These are phyloP conservation scores for Tilletia walkeri DNA, from an alignment of 1,284 basidiomycete genomes.

Conservation along the genomic window DNA sequence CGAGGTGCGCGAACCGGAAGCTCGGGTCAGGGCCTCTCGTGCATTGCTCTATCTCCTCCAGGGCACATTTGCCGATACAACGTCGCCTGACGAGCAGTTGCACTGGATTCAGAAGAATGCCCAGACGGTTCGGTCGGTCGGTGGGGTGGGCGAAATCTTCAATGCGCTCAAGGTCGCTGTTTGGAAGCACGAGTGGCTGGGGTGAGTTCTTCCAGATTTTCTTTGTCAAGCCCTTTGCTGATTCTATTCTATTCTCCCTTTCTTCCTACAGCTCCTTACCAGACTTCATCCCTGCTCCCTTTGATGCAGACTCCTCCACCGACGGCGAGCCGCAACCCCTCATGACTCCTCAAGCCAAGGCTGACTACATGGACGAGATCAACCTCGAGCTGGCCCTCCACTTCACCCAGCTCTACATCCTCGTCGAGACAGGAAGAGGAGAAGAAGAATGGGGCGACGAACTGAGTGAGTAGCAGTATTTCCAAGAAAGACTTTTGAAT, in stretches of 20 bases:
- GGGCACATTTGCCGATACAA: constrained; percentile 85
- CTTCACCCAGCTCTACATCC: constrained; percentile 54
- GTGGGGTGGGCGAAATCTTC: constrained; percentile 79
- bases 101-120: constrained; percentile 95
- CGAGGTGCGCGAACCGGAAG: constrained; percentile 45
- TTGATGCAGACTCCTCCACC: constrained; percentile 26
- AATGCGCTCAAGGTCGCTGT: constrained; percentile 86
- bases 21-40: constrained; percentile 43
- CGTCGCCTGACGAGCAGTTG: constrained; percentile 86
- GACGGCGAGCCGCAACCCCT: constrained; percentile 32
- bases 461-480: constrained; percentile 27
- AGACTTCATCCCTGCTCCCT: constrained; percentile 39
- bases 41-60: constrained; percentile 57
- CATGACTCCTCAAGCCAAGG: constrained; percentile 49
- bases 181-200: constrained; percentile 71
- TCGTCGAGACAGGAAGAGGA: constrained; percentile 49
- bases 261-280: constrained; percentile 39
- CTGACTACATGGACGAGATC: constrained; percentile 52
- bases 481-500: not conserved
- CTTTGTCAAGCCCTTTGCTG: constrained; percentile 53
- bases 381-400: constrained; percentile 52
- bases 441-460: constrained; percentile 48
- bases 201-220: constrained; percentile 11
- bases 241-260: not conserved
- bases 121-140: constrained; percentile 76